A percentile compares a stretch with the other conserved stretches of the same genome.
Evolutionary conservation across 1,284 basidiomycete species (phyloP).

Genomic region (Cryptococcus wingfieldii): DNA sequence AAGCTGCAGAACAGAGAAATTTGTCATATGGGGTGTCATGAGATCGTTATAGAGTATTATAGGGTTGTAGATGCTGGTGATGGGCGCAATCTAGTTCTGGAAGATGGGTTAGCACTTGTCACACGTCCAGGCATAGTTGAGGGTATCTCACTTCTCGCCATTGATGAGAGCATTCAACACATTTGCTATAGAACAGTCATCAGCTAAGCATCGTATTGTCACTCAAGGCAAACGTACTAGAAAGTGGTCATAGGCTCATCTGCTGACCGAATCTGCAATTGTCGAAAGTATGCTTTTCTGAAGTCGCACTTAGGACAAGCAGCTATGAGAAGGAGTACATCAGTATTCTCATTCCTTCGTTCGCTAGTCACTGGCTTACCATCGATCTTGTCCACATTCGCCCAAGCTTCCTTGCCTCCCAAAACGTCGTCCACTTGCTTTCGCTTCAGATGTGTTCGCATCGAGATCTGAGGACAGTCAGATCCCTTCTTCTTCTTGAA

Average conservation of each 20-base stretch:
- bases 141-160: constrained; percentile 44
- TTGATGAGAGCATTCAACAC: constrained; percentile 45
- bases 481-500: neutral
- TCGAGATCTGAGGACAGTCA: constrained; percentile 64
- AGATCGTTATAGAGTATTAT: constrained; percentile 1
- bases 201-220: neutral
- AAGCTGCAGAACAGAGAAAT: no score
- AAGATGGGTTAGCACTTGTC: neutral
- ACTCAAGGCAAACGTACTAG: constrained; percentile 53
- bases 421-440: constrained; percentile 91
- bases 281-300: constrained; percentile 85
- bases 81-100: neutral
- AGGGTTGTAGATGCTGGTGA: neutral
- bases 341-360: neutral
- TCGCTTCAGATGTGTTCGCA: constrained; percentile 71
- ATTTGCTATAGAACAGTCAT: constrained; percentile 33
- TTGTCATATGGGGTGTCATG: constrained; percentile 3
- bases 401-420: constrained; percentile 90
- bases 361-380: constrained; percentile 52
- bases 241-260: constrained; percentile 97
- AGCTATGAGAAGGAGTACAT: constrained; percentile 50
- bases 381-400: constrained; percentile 84
- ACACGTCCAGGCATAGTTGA: neutral
- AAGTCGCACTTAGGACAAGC: constrained; percentile 89
- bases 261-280: constrained; percentile 92